phyloP scores from a whole-genome alignment of 2,329 filamentous ascomycete genomes.

The Orbilia oligospora region DNA sequence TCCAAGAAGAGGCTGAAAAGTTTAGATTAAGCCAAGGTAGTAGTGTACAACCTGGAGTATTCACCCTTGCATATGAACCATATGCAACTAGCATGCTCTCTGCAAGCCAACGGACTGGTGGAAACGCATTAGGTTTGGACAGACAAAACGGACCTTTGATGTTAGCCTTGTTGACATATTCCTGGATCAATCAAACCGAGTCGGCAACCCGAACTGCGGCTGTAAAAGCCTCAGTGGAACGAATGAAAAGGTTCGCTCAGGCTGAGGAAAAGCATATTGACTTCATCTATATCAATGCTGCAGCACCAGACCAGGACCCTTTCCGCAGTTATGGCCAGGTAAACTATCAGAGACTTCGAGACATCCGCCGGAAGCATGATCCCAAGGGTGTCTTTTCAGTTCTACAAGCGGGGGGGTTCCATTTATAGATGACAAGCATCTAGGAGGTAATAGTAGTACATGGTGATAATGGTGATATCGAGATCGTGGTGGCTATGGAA shows the following conservation, averaged over 20 bases:
- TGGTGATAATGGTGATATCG: neutral
- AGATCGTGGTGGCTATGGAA: neutral
- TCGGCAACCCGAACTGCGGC: constrained; percentile 6
- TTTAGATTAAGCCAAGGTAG: constrained; percentile 1
- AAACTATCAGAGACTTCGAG: constrained; percentile 65
- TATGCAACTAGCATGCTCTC: constrained; percentile 10
- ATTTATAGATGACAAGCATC: constrained; percentile 18
- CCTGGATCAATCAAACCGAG: constrained; percentile 36
- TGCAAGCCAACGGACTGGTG: constrained; percentile 4
- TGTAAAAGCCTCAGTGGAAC: constrained; percentile 28
- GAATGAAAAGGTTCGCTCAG: constrained; percentile 1
- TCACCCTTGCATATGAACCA: constrained; percentile 36
- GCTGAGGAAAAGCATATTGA: constrained; percentile 6
- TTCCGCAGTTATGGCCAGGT: constrained; percentile 67
- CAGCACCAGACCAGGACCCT: constrained; percentile 68
- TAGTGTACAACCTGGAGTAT: constrained; percentile 21
- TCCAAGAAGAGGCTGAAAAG: constrained; percentile 19
- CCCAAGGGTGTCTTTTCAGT: constrained; percentile 64
- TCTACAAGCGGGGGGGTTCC: constrained; percentile 65
- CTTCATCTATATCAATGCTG: constrained; percentile 70
- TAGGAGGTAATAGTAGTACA: no score
- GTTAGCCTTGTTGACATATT: constrained; percentile 24
- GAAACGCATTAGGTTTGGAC: constrained; percentile 47
- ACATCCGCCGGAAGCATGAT: constrained; percentile 63
- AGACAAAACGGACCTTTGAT: constrained; percentile 10